Conservation (phyloP, 192 early-diverging fungal species). For the Cetraspora pellucida region DNA sequence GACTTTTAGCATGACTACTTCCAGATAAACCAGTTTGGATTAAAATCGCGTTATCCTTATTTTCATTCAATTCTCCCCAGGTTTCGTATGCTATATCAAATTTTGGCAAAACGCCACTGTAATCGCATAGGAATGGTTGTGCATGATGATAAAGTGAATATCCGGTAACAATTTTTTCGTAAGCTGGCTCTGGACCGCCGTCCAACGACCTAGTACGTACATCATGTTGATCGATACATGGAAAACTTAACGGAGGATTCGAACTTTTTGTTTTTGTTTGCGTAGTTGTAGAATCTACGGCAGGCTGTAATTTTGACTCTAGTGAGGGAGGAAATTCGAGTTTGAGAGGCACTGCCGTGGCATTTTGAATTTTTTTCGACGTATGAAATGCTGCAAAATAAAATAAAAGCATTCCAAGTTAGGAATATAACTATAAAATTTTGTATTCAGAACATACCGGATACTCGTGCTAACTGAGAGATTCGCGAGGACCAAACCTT, state of each 20-base stretch:
- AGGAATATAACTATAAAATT: no score
- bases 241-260: constrained; percentile 72
- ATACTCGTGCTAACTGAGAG: no score
- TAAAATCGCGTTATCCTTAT: constrained; percentile 83
- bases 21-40: constrained; percentile 95
- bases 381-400: not conserved
- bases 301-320: not conserved
- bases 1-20: constrained; percentile 89
- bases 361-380: not conserved
- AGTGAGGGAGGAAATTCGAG: not conserved
- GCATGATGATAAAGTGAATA: constrained; percentile 67
- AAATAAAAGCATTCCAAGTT: not conserved
- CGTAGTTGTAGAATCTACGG: not conserved
- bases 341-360: not conserved
- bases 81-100: constrained; percentile 93
- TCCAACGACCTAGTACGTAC: constrained; percentile 63
- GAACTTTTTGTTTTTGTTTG: constrained; percentile 19
- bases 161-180: constrained; percentile 79
- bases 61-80: constrained; percentile 88
- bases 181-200: constrained; percentile 79
- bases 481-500: no score
- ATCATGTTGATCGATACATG: constrained; percentile 72
- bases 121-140: constrained; percentile 72
- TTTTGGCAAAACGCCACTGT: constrained; percentile 78
- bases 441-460: no score